phyloP scores from a whole-genome alignment of 2,329 filamentous ascomycete genomes.

The Neonectria coccinea region DNA sequence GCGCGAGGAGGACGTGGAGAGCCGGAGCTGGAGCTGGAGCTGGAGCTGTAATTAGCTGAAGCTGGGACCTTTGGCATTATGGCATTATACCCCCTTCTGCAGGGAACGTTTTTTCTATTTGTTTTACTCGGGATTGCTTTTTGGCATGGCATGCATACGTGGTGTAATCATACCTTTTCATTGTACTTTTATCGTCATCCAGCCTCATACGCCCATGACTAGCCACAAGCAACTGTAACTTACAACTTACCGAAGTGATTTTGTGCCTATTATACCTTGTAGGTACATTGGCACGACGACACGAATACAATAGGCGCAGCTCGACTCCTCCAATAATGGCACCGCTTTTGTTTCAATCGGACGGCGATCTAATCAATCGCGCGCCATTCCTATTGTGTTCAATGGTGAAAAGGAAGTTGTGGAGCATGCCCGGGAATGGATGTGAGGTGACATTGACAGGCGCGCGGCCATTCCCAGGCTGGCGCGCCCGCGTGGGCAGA shows the following conservation, averaged over 20 bases:
- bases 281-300: background rate
- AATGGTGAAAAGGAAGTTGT: background rate
- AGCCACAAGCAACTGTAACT: constrained; percentile 4
- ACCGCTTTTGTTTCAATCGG: background rate
- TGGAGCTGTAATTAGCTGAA: constrained; percentile 14
- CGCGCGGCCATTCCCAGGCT: background rate
- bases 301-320: background rate
- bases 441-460: background rate
- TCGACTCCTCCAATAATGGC: background rate
- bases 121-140: constrained; percentile 2
- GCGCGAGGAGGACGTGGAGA: background rate
- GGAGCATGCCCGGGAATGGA: background rate
- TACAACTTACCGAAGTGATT: background rate
- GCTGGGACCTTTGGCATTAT: constrained; percentile 24
- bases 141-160: constrained; percentile 12
- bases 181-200: constrained; percentile 16
- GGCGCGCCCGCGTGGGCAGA: background rate
- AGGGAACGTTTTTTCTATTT: constrained; percentile 13
- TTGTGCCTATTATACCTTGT: no score
- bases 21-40: constrained; percentile 14
- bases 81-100: constrained; percentile 30
- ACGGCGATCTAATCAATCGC: constrained; percentile 4
- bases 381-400: constrained; percentile 3
- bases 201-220: constrained; percentile 18
- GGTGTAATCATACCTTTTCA: constrained; percentile 11